Evolutionary conservation across 2,329 filamentous ascomycete species (phyloP), one percentile per base, ranked within the genome.

Genomic region (Coniochaeta ligniaria): DNA sequence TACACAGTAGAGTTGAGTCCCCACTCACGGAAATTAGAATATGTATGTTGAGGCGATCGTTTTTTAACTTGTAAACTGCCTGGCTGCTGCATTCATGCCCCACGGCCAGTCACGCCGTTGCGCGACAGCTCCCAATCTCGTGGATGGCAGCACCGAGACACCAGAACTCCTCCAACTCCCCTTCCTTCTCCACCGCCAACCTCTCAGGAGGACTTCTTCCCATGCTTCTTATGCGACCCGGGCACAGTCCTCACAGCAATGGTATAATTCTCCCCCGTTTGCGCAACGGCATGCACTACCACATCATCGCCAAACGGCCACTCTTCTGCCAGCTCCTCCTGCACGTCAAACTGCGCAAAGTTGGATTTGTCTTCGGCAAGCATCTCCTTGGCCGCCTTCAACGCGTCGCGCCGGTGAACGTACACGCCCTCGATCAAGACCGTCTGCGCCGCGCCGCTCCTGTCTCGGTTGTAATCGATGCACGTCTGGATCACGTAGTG

Each of bases 231-330:
- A 38, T 67, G 65, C 0, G 69, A 67, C 9, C 65, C 66, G 6
- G 68, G 66, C 5, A 69, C 65, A 6, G 73, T 73, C 63, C 69
- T 73, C 6, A 79, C 71, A 2, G 70, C 66, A 6, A 79, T 69
- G 2, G 67, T 63, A 52, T 70, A 74, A 64, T 78, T 78, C 68
- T 77, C 72, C 0, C 78, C 78, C 8, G 68, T 75, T 50, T 73
- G 67, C 0, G 72, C 70, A 1, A 80, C 75, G 6, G 77, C 78
- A 61, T 78, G 77, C 16, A 76, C 73, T 1, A 77, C 61, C 2
- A 75, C 73, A 26, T 79, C 75, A 17, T 78, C 76, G 6, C 76
- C 77, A 71, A 74, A 80, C 1, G 76, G 76, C 76, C 77, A 79
- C 60, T 75, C 62, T 1, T 57, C 58, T 31, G 68, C 61, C 6